Percentiles rank a stretch among this genome's conserved stretches.
phyloP scores from a whole-genome alignment of 805 yeast genomes.

The Candida andamanensis region DNA sequence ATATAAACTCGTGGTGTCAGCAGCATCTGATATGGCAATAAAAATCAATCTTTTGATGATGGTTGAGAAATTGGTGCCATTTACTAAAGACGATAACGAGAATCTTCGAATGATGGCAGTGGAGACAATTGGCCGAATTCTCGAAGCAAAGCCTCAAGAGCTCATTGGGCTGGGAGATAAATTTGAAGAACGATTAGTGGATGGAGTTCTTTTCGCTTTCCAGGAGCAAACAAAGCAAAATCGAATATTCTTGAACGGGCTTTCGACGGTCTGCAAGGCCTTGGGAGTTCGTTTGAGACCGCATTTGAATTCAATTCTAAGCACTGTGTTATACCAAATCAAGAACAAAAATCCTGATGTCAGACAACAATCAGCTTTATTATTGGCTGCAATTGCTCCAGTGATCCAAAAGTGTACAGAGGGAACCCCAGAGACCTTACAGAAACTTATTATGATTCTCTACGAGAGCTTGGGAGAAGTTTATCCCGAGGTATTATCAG shows the following conservation, averaged over 20 bases:
- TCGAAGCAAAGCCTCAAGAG: conserved; percentile 31
- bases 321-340: conserved; percentile 66
- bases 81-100: conserved; percentile 79
- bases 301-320: conserved; percentile 65
- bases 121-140: conserved; percentile 58
- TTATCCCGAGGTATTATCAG: conserved; percentile 88
- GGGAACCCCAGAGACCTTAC: conserved; percentile 57
- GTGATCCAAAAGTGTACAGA: conserved; percentile 56
- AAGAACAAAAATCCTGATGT: conserved; percentile 66
- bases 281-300: conserved; percentile 64
- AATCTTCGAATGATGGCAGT: conserved; percentile 74
- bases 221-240: conserved; percentile 71
- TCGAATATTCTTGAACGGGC: conserved; percentile 50
- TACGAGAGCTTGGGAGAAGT: conserved; percentile 93
- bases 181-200: conserved; percentile 63
- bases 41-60: conserved; percentile 62
- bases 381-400: conserved; percentile 62
- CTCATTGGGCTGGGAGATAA: conserved; percentile 54
- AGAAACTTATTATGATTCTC: conserved; percentile 66
- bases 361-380: conserved; percentile 80
- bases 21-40: conserved; percentile 62
- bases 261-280: conserved; percentile 58
- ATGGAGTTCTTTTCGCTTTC: conserved; percentile 73
- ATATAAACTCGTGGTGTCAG: conserved; percentile 59
- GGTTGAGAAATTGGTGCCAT: conserved; percentile 50